Percentiles rank a stretch among this genome's conserved stretches.
phyloP scores from a whole-genome alignment of 345 rosid species.

The Lepidium didymum region DNA sequence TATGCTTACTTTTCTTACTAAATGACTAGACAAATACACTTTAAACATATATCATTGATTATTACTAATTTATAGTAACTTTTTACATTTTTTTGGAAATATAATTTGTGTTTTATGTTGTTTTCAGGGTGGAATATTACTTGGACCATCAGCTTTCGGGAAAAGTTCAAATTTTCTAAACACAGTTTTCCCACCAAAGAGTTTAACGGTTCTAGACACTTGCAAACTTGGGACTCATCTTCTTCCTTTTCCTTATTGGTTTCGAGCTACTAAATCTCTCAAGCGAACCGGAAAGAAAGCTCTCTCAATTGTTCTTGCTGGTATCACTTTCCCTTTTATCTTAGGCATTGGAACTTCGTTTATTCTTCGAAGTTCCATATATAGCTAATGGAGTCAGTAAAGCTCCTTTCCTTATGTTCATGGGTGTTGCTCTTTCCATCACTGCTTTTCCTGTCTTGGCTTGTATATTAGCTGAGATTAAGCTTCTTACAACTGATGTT shows the following conservation, averaged over 20 bases:
- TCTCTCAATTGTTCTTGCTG: constrained; percentile 50
- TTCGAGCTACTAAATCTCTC: constrained; percentile 58
- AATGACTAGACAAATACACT: not conserved
- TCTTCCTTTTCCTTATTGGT: constrained; percentile 74
- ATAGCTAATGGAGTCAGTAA: constrained; percentile 40
- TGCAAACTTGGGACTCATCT: constrained; percentile 70
- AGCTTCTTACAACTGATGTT: constrained; percentile 38
- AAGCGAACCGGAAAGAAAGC: constrained; percentile 60
- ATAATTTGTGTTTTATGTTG: not conserved
- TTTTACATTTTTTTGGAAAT: too few relatives aligned
- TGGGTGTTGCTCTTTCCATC: constrained; percentile 49
- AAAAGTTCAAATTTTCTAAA: constrained; percentile 42
- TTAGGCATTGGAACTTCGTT: constrained; percentile 62
- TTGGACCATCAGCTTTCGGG: constrained; percentile 83
- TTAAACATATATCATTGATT: not conserved
- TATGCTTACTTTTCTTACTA: not conserved
- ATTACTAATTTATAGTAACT: too few relatives aligned
- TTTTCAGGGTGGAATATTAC: constrained; percentile 41
- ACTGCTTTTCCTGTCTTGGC: constrained; percentile 47
- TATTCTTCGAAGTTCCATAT: constrained; percentile 46
- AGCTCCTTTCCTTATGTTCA: constrained; percentile 40
- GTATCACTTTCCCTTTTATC: constrained; percentile 58
- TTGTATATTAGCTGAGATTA: constrained; percentile 46
- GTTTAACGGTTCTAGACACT: constrained; percentile 79
- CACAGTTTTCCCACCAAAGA: constrained; percentile 41